phyloP scores from a whole-genome alignment of 306 rosid species.

The Vigna radiata region DNA sequence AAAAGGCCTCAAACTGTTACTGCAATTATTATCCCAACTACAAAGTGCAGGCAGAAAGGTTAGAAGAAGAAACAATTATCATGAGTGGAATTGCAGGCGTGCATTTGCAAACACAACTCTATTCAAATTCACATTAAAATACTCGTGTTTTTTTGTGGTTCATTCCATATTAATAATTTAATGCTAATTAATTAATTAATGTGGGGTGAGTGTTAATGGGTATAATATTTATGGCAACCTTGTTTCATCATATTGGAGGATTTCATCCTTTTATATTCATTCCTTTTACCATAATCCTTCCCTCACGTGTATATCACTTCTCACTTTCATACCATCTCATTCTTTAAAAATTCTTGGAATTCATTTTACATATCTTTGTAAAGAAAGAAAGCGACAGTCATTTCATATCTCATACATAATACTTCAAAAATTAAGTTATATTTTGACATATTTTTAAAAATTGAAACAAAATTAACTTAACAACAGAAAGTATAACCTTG shows the following conservation, averaged over 20 bases:
- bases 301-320: conserved; percentile 37
- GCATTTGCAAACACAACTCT: conserved; percentile 50
- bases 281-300: conserved; percentile 54
- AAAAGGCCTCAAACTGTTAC: conserved; percentile 15
- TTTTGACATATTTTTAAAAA: no score
- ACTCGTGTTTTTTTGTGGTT: not conserved
- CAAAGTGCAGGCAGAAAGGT: conserved; percentile 35
- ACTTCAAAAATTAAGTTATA: no score
- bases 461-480: no score
- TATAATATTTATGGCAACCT: conserved; percentile 46
- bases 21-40: conserved; percentile 45
- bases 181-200: not conserved
- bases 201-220: not conserved
- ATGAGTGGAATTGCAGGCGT: conserved; percentile 59
- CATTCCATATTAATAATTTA: conserved; percentile 7
- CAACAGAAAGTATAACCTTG: no score
- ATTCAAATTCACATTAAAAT: conserved; percentile 4
- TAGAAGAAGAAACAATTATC: conserved; percentile 30
- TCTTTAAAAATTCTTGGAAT: conserved; percentile 12
- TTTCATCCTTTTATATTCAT: conserved; percentile 53
- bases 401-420: no score
- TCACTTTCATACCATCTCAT: not conserved
- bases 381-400: no score
- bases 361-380: no score
- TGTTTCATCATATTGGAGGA: conserved; percentile 48